Evolutionary conservation across 139 green algal species (phyloP).

Genomic region (Mesostigma viride): DNA sequence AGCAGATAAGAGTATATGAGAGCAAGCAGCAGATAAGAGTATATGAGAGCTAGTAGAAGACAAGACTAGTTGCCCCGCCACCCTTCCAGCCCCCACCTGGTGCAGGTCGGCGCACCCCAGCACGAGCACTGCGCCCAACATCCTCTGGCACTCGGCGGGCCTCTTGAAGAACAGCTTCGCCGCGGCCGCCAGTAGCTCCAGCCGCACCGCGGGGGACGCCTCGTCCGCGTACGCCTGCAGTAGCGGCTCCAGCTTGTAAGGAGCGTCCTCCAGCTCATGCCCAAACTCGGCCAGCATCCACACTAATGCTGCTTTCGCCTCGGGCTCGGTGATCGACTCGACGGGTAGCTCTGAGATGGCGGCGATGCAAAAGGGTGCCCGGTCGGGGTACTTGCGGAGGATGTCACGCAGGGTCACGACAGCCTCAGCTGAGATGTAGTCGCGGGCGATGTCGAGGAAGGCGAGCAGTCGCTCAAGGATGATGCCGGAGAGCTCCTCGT

Average conservation of each 20-base stretch:
- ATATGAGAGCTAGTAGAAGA: no score
- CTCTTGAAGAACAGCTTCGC: conserved; percentile 84
- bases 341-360: conserved; percentile 17
- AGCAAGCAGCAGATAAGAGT: no score
- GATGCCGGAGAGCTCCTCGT: no score
- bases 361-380: conserved; percentile 15
- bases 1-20: no score
- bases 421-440: conserved; percentile 52
- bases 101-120: conserved; percentile 19
- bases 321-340: conserved; percentile 46
- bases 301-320: conserved; percentile 65
- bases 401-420: conserved; percentile 39
- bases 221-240: conserved; percentile 44
- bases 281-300: conserved; percentile 89
- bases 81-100: conserved; percentile 23
- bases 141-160: conserved; percentile 55
- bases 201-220: conserved; percentile 15
- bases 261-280: conserved; percentile 55
- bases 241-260: conserved; percentile 77
- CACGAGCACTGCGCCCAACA: conserved; percentile 26
- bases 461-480: no score
- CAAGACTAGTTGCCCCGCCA: background rate
- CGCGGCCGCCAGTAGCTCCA: conserved; percentile 67
- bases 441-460: conserved; percentile 67
- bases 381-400: conserved; percentile 32